A percentile compares a stretch with the other conserved stretches of the same genome.
Evolutionary conservation across 768 basidiomycete genomes (phyloP).

Genomic region (Tubosaeta sp.): DNA sequence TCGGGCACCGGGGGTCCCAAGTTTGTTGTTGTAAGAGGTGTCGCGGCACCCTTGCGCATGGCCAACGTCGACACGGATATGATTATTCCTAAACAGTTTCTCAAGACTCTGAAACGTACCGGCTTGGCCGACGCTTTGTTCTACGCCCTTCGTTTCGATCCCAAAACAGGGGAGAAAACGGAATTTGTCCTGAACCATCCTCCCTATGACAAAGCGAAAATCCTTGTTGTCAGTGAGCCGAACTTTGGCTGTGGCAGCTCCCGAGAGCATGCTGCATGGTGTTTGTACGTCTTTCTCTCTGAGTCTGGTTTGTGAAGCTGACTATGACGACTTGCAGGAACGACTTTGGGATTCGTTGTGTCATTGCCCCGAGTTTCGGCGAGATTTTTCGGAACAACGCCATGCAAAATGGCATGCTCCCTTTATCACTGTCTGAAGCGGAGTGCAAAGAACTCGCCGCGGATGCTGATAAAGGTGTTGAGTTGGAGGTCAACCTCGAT

Average conservation of each 20-base stretch:
- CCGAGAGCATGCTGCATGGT: slow-evolving; percentile 89
- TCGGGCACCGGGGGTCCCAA: slow-evolving; percentile 51
- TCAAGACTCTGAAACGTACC: slow-evolving; percentile 88
- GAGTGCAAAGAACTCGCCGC: slow-evolving; percentile 68
- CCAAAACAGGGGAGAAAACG: slow-evolving; percentile 72
- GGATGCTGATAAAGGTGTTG: slow-evolving; percentile 71
- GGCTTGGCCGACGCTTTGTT: slow-evolving; percentile 83
- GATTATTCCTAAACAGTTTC: slow-evolving; percentile 92
- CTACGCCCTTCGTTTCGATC: slow-evolving; percentile 74
- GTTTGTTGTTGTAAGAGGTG: slow-evolving; percentile 68
- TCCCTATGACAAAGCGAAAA: slow-evolving; percentile 71
- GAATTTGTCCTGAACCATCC: slow-evolving; percentile 82
- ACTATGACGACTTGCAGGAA: slow-evolving; percentile 40
- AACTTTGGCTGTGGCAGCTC: slow-evolving; percentile 94
- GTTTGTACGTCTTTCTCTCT: slow-evolving; percentile 49
- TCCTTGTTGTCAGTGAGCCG: slow-evolving; percentile 77
- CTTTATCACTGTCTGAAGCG: slow-evolving; percentile 63
- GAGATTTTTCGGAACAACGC: slow-evolving; percentile 89
- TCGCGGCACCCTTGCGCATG: slow-evolving; percentile 75
- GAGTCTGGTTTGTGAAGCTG: background rate
- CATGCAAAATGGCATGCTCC: slow-evolving; percentile 94
- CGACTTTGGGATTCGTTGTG: slow-evolving; percentile 86
- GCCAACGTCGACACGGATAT: slow-evolving; percentile 90
- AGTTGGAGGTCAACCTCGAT: slow-evolving; percentile 83
- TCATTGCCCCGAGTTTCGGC: slow-evolving; percentile 86